Evolutionary conservation across 345 rosid genomes (phyloP), one percentile per base, ranked within the genome.

Genomic region (Linum usitatissimum): DNA sequence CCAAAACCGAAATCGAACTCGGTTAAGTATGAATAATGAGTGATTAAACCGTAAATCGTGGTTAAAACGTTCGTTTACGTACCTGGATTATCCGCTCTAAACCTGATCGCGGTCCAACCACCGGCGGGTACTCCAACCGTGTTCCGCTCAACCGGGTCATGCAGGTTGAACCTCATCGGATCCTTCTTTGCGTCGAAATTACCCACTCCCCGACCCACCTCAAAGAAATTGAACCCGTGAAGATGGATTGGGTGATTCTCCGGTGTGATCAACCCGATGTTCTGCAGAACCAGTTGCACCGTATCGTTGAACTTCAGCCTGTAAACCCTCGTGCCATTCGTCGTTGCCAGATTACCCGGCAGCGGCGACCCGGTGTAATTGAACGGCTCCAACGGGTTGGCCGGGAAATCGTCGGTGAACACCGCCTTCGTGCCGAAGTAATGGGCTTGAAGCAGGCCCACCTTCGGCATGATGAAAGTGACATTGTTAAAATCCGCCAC

Each of bases 41-140:
- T 34, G 38, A 34, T 7, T 4, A 34, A 34, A 34, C 5, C 38
- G 5, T 34, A 3, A 34, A 34, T 34, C 5, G 3, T 34, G 38
- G 38, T 34, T 14, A 18, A 55, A 17, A 23, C 28, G 2, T 23
- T 23, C 14, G 3, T 28, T 55, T 18, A 1, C 15, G 8, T 15
- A 28, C 59, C 59, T 18, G 59, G 59, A 55, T 55, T 55, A 55
- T 55, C 59, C 12, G 59, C 59, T 19, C 59, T 20, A 30, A 55
- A 55, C 30, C 59, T 55, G 59, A 55, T 55, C 28, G 59, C 59
- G 30, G 59, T 55, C 59, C 59, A 55, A 20, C 59, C 59, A 18
- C 59, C 59, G 10, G 59, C 23, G 12, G 59, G 59, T 3, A 55
- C 59, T 19, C 59, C 59, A 28, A 55, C 30, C 30, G 59, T 55